These are phyloP conservation scores for Fusarium praegraminearum DNA, from an alignment of 2,329 filamentous ascomycete genomes.

Conservation along the genomic window DNA sequence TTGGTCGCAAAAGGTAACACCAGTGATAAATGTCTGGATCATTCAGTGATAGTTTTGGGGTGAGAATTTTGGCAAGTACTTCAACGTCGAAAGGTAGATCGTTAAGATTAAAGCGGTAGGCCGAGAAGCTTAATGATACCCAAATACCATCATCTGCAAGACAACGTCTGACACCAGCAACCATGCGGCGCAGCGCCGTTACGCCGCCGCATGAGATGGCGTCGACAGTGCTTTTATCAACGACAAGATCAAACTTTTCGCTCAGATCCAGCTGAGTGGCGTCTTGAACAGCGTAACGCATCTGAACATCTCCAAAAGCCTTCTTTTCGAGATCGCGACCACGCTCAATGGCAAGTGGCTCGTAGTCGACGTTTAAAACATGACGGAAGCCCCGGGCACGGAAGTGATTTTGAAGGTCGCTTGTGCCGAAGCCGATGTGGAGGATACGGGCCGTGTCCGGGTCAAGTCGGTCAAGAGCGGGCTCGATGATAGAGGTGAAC, in stretches of 20 bases:
- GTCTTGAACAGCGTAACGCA: slow-evolving; percentile 60
- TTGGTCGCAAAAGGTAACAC: slow-evolving; percentile 59
- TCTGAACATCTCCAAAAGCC: slow-evolving; percentile 59
- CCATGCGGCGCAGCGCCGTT: slow-evolving; percentile 55
- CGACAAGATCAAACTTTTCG: slow-evolving; percentile 55
- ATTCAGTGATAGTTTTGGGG: slow-evolving; percentile 54
- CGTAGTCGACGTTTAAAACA: slow-evolving; percentile 64
- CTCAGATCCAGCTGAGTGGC: slow-evolving; percentile 54
- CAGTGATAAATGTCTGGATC: slow-evolving; percentile 62
- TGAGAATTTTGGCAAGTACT: slow-evolving; percentile 57
- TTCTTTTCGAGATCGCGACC: slow-evolving; percentile 56
- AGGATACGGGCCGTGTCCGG: slow-evolving; percentile 53
- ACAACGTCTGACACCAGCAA: slow-evolving; percentile 50
- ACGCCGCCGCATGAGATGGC: slow-evolving; percentile 61
- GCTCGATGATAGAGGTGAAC: slow-evolving; percentile 57
- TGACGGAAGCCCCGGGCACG: slow-evolving; percentile 56
- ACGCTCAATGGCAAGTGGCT: slow-evolving; percentile 60
- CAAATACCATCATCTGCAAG: slow-evolving; percentile 56
- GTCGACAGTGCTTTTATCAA: slow-evolving; percentile 65
- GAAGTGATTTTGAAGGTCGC: slow-evolving; percentile 62
- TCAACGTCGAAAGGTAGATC: slow-evolving; percentile 57
- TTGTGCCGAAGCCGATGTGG: slow-evolving; percentile 63
- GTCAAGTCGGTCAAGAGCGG: slow-evolving; percentile 51
- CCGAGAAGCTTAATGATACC: slow-evolving; percentile 63
- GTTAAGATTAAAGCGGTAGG: slow-evolving; percentile 54